Percentiles rank a stretch among this genome's conserved stretches.
Evolutionary conservation across 2,329 filamentous ascomycete genomes (phyloP).

Genomic region (Aspergillus sp.): DNA sequence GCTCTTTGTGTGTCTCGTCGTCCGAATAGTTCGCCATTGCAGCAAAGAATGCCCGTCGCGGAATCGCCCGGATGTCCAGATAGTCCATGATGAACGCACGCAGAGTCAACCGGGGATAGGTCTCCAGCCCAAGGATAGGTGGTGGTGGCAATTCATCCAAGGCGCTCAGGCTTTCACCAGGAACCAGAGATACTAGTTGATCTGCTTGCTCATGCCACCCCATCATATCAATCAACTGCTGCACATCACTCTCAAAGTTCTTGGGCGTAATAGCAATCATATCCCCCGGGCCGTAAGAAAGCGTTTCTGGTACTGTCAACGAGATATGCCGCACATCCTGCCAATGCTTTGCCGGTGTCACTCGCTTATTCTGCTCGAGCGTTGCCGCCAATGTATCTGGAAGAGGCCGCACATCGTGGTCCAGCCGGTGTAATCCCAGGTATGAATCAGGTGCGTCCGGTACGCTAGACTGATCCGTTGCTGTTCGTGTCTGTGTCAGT

Average conservation of each 20-base stretch:
- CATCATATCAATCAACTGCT: conserved; percentile 69
- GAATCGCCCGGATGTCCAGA: conserved; percentile 83
- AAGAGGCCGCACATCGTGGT: conserved; percentile 48
- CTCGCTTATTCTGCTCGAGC: conserved; percentile 57
- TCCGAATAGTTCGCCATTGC: conserved; percentile 66
- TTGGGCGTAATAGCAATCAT: conserved; percentile 76
- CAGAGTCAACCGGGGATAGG: conserved; percentile 49
- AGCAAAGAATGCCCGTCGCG: conserved; percentile 76
- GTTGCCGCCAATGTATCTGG: conserved; percentile 49
- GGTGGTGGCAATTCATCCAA: conserved; percentile 18
- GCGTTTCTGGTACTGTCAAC: conserved; percentile 42
- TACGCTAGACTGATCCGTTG: background rate
- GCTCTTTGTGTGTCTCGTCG: conserved; percentile 65
- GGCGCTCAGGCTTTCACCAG: conserved; percentile 15
- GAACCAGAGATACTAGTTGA: conserved; percentile 49
- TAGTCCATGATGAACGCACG: conserved; percentile 71
- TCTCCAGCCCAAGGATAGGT: conserved; percentile 29
- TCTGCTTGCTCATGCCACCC: conserved; percentile 69
- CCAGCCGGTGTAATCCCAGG: conserved; percentile 21
- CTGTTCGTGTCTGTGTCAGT: conserved; percentile 1
- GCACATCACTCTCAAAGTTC: conserved; percentile 75
- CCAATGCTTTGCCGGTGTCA: conserved; percentile 74
- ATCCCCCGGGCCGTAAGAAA: conserved; percentile 62
- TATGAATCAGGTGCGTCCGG: conserved; percentile 7
- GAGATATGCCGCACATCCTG: conserved; percentile 85